phyloP scores from a whole-genome alignment of 2,329 filamentous ascomycete genomes.

The Penicillium sp. region DNA sequence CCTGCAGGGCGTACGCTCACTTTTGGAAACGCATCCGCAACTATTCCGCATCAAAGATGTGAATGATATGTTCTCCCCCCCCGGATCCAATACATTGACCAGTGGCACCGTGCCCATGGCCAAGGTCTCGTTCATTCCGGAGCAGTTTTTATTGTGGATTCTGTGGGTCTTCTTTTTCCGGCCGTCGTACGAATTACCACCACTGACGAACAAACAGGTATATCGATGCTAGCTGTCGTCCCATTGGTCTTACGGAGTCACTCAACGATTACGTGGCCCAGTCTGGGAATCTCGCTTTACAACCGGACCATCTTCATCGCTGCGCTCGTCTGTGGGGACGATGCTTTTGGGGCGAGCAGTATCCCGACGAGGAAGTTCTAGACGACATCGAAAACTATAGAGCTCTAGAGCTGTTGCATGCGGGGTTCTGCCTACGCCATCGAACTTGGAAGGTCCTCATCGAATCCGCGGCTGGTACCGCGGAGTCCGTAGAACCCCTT shows the following conservation, averaged over 20 bases:
- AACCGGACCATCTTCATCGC: slow-evolving; percentile 35
- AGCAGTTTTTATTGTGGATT: slow-evolving; percentile 38
- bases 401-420: slow-evolving; percentile 34
- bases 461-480: slow-evolving; percentile 16
- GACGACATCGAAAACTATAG: slow-evolving; percentile 42
- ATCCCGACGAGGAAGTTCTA: slow-evolving; percentile 38
- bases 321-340: slow-evolving; percentile 37
- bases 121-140: slow-evolving; percentile 35
- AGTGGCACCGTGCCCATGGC: slow-evolving; percentile 10
- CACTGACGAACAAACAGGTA: slow-evolving; percentile 21
- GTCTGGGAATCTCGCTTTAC: slow-evolving; percentile 31
- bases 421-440: slow-evolving; percentile 29
- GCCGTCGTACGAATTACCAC: not conserved
- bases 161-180: slow-evolving; percentile 24
- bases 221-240: slow-evolving; percentile 30
- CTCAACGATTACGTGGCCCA: slow-evolving; percentile 35
- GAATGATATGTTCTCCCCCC: slow-evolving; percentile 27
- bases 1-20: slow-evolving; percentile 36
- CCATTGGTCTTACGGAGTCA: slow-evolving; percentile 31
- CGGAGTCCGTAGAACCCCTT: slow-evolving; percentile 20
- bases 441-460: slow-evolving; percentile 31
- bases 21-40: slow-evolving; percentile 35
- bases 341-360: slow-evolving; percentile 38
- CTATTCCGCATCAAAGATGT: slow-evolving; percentile 32
- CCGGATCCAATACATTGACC: slow-evolving; percentile 13